Base-by-base conservation (phyloP, 768 basidiomycete genomes). In the Termitomyces sp. region DNA sequence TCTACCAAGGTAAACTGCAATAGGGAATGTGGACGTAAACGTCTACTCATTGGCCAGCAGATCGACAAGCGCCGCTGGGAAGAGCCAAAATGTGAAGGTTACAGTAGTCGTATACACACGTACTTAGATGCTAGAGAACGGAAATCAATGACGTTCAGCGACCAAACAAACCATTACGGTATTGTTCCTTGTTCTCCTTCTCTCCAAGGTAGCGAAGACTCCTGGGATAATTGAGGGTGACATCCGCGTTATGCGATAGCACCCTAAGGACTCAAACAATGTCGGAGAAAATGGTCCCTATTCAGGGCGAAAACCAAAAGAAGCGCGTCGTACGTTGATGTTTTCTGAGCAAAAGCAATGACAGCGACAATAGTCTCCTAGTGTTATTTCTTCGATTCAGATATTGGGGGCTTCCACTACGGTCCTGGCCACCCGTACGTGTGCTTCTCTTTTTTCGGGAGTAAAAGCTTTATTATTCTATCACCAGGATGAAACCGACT, bases 381-480 rank as follows among this genome's bases (percentile, higher is more conserved):
- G 91, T 98, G 96, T 71, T 99, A 99, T 79, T 99, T 99, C 81
- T 99, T 95, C 77, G 96, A 99, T 75, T 96, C 95, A 34, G 96
- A 99, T 71, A 95, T 99, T 72, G 96, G 97, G 24, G 96, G 97
- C 54, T 99, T 98, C 71, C 97, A 98, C 73, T 95, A 97, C 87
- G 95, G 95, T n/a, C 93, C 89, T 58, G 95, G 94, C 6, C 95
- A 98, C 72, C 93, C 95, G 88, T 92, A 44, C 49, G 60, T 44
- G 41, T 31, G 9, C 11, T 50, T 16, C 58, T 54, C 4, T 16
- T 41, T 36, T 57, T 60, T 42, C 39, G 45, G 60, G 27, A 27
- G 27, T 27, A 44, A 62, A 6, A 24, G 45, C 50, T 60, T n/a
- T 47, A 64, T 60, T n/a, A 67, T 64, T 18, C 39, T 52, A 37